Evolutionary conservation across 139 green algal species (phyloP), one percentile per base, ranked within the genome.

Genomic region (Marvania coccoides): DNA sequence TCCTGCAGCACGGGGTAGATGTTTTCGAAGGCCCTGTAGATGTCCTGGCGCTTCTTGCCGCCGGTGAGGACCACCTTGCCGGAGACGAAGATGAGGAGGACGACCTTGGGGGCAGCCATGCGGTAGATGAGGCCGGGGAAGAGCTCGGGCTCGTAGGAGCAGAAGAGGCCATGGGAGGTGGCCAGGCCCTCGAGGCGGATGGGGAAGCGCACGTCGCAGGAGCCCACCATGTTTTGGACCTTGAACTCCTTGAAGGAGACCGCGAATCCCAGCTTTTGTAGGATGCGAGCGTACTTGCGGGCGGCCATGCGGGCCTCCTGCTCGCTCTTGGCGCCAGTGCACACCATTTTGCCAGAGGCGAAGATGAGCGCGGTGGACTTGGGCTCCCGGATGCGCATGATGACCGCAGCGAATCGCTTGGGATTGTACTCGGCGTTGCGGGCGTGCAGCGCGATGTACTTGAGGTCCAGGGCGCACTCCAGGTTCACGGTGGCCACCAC

Each of bases 351-450:
- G 35, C 94, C 73, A 13, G 82, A 94, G 1, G 84, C 83, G 61
- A 99, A 99, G 55, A 99, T 97, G n/a, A 99, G 80, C 5, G 94
- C 94, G 0, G 94, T 99, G 4, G 88, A 97, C 75, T 98, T 99
- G 36, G 94, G 94, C 36, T 99, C 92, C 4, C 91, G 75, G 51
- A 99, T 99, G 40, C 94, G 85, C 87, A 99, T 97, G 78, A 99
- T 99, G 24, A 98, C 95, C 0, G 94, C 94, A 6, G 94, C 93
- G 74, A 99, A 99, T 61, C 94, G 88, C 89, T 97, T 99, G 24
- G 94, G 94, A 71, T 99, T 99, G 79, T 99, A 99, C 67, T 99
- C 94, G 3, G 94, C 94, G 47, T 99, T 99, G 5, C 94, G 72
- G 1, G 94, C 94, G n/a, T 94, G 77, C 65, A 96, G 83, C 23